Conservation (phyloP, 1,284 basidiomycete species). For the Coniophora puteana region DNA sequence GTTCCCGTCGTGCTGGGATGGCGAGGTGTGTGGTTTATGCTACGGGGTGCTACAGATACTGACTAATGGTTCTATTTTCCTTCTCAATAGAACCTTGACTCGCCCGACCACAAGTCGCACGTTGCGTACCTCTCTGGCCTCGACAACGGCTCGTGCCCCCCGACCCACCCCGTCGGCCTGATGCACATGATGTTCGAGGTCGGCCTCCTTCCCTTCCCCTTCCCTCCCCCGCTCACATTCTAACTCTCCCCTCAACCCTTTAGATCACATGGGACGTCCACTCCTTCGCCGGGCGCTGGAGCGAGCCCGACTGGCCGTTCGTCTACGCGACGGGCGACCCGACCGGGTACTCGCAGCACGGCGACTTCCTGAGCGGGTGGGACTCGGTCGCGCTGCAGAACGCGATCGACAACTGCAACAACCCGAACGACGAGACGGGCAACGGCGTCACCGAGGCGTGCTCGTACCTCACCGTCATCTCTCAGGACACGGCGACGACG, state of each 20-base stretch:
- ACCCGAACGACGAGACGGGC: constrained; percentile 33
- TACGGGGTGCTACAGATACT: background rate
- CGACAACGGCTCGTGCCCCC: constrained; percentile 45
- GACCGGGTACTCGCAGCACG: constrained; percentile 45
- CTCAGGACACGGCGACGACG: constrained; percentile 18
- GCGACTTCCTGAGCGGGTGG: constrained; percentile 46
- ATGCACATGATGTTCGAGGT: constrained; percentile 49
- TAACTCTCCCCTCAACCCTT: no score
- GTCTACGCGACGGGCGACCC: constrained; percentile 40
- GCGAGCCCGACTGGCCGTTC: constrained; percentile 43
- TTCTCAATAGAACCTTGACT: constrained; percentile 11
- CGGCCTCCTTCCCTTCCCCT: no score
- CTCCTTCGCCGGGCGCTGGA: constrained; percentile 32
- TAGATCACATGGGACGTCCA: constrained; percentile 40
- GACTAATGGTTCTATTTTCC: no score
- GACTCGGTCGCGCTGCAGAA: constrained; percentile 36
- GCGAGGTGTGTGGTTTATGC: constrained; percentile 23
- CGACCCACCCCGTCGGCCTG: constrained; percentile 38
- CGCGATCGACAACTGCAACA: constrained; percentile 47
- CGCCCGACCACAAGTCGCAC: constrained; percentile 32
- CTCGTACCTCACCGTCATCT: constrained; percentile 30
- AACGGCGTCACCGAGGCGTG: constrained; percentile 39
- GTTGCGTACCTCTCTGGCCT: constrained; percentile 29
- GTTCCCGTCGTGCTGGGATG: constrained; percentile 52
- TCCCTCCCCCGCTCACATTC: no score